Evolutionary conservation across 1,284 basidiomycete genomes (phyloP).

Genomic region (Apiotrichum mycotoxinovorans): DNA sequence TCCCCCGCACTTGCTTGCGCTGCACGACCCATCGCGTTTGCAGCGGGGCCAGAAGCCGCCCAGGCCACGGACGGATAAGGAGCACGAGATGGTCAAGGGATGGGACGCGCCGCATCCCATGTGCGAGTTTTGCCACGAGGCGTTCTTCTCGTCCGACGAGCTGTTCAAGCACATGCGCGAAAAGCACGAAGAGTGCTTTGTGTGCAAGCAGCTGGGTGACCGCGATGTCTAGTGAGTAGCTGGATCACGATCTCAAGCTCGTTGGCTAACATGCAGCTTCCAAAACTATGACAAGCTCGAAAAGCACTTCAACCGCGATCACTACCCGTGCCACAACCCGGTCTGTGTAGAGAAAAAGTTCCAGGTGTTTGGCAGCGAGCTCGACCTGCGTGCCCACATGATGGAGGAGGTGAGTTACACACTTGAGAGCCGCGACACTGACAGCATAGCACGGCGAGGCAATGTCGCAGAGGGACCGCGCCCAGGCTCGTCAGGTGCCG

Average conservation of each 20-base stretch:
- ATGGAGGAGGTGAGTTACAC: conserved; percentile 55
- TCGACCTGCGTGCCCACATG: conserved; percentile 91
- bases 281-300: conserved; percentile 70
- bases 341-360: conserved; percentile 84
- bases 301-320: conserved; percentile 53
- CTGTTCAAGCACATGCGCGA: conserved; percentile 93
- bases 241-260: background rate
- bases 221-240: conserved; percentile 76
- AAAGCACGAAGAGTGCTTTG: conserved; percentile 91
- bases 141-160: conserved; percentile 88
- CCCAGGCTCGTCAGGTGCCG: conserved; percentile 71
- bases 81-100: conserved; percentile 43
- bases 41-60: conserved; percentile 52
- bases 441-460: conserved; percentile 64
- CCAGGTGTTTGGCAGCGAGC: conserved; percentile 80
- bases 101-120: conserved; percentile 52
- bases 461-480: conserved; percentile 72
- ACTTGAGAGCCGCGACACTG: background rate
- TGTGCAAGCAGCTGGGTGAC: conserved; percentile 78
- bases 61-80: conserved; percentile 36
- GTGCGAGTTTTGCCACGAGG: conserved; percentile 73
- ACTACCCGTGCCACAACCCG: conserved; percentile 72
- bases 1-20: conserved; percentile 62
- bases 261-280: conserved; percentile 57
- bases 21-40: conserved; percentile 74